Conservation (phyloP, 805 yeast species). For the Saccharomycopsis sp. region DNA sequence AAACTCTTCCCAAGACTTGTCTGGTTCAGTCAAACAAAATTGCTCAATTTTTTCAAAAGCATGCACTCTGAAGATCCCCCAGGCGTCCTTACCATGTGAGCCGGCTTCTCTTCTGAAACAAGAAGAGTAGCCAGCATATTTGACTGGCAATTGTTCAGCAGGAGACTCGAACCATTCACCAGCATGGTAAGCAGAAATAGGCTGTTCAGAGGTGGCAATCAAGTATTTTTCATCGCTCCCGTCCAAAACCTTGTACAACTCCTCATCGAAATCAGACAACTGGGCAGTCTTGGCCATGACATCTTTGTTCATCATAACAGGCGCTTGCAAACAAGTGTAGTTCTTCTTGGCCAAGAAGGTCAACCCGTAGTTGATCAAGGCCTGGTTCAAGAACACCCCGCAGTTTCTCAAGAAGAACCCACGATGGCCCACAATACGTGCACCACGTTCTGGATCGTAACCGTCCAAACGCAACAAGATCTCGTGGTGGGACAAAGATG, state of each 20-base stretch:
- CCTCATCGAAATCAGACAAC: slow-evolving; percentile 96
- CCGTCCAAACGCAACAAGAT: slow-evolving; percentile 90
- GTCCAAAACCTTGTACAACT: slow-evolving; percentile 90
- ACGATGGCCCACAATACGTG: slow-evolving; percentile 94
- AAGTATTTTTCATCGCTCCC: slow-evolving; percentile 97
- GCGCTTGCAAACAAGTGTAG: slow-evolving; percentile 91
- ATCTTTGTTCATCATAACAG: slow-evolving; percentile 99
- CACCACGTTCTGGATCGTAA: slow-evolving; percentile 98
- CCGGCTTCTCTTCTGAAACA: slow-evolving; percentile 99
- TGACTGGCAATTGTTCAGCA: slow-evolving; percentile 88
- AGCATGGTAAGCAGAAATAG: slow-evolving; percentile 95
- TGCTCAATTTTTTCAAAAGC: slow-evolving; percentile 98
- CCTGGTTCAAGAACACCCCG: slow-evolving; percentile 97
- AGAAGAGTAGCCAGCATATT: slow-evolving; percentile 96
- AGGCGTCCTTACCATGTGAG: slow-evolving; percentile 97
- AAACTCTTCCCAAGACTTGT: slow-evolving; percentile 95
- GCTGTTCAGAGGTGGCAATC: slow-evolving; percentile 98
- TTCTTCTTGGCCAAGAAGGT: slow-evolving; percentile 69
- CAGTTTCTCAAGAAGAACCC: slow-evolving; percentile 92
- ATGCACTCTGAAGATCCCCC: slow-evolving; percentile 99
- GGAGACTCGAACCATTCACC: slow-evolving; percentile 99
- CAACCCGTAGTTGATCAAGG: slow-evolving; percentile 92
- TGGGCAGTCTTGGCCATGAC: slow-evolving; percentile 99
- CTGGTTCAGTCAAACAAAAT: slow-evolving; percentile 93
- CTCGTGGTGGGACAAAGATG: slow-evolving; percentile 89